A percentile compares a stretch with the other conserved stretches of the same genome.
phyloP scores from a whole-genome alignment of 2,329 filamentous ascomycete genomes.

The Alternaria infectoria region DNA sequence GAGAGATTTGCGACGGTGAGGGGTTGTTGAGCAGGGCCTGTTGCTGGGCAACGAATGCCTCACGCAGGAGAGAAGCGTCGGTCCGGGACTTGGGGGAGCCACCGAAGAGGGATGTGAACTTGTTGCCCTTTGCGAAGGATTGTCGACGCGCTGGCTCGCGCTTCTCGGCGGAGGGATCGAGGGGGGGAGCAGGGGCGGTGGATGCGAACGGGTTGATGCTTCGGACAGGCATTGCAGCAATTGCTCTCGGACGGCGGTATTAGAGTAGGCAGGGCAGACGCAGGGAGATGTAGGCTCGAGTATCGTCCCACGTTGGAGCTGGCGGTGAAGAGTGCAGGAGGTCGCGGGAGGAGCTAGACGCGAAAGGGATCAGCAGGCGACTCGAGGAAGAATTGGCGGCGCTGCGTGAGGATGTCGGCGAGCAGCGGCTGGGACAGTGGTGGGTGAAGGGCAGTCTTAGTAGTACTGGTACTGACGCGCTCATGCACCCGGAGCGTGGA shows the following conservation, averaged over 20 bases:
- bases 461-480: constrained; percentile 5
- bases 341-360: constrained; percentile 17
- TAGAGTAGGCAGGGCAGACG: constrained; percentile 1
- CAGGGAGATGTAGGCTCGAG: constrained; percentile 2
- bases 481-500: constrained; percentile 14
- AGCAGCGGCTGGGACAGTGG: neutral
- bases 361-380: constrained; percentile 22
- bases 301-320: constrained; percentile 1
- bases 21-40: constrained; percentile 68
- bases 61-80: constrained; percentile 68
- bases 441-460: constrained; percentile 3
- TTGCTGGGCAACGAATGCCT: constrained; percentile 66
- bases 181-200: constrained; percentile 58
- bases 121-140: constrained; percentile 66
- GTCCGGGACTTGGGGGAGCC: constrained; percentile 76
- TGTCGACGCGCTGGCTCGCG: constrained; percentile 56
- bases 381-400: constrained; percentile 3
- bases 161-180: constrained; percentile 62
- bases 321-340: constrained; percentile 24
- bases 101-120: constrained; percentile 82
- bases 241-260: constrained; percentile 9
- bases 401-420: constrained; percentile 3
- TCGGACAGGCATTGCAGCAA: constrained; percentile 66
- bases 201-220: constrained; percentile 64
- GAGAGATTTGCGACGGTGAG: constrained; percentile 71